These are phyloP conservation scores for Cenchrus fungigraminus DNA, from an alignment of 176 grass and related monocot species.

Conservation along the genomic window DNA sequence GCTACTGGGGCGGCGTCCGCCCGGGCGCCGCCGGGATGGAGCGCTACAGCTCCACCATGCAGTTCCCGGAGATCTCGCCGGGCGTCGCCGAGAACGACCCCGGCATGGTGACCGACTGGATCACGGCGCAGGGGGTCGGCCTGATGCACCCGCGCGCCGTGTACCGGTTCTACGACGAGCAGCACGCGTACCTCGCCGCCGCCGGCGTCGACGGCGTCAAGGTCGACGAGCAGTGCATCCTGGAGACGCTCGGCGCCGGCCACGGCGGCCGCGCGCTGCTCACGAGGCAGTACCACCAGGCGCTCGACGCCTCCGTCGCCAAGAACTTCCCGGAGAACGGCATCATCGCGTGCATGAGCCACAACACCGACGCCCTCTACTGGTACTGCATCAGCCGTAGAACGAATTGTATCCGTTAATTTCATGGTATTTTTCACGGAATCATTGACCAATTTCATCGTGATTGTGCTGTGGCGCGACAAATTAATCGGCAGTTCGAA, in stretches of 20 bases:
- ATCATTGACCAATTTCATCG: not conserved
- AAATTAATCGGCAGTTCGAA: conserved; percentile 58
- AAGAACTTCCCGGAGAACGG: conserved; percentile 92
- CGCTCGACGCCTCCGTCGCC: conserved; percentile 79
- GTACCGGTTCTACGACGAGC: conserved; percentile 93
- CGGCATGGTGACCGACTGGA: conserved; percentile 70
- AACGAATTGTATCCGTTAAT: not conserved
- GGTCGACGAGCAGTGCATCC: conserved; percentile 91
- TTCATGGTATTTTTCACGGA: not conserved
- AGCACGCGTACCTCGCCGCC: conserved; percentile 77
- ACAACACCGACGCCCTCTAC: conserved; percentile 92
- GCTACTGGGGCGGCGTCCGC: conserved; percentile 92
- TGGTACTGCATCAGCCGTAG: conserved; percentile 42
- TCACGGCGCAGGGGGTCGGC: conserved; percentile 85
- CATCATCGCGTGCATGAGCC: conserved; percentile 98
- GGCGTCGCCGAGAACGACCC: conserved; percentile 80
- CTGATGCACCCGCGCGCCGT: conserved; percentile 80
- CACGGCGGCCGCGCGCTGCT: conserved; percentile 80
- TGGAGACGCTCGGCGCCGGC: conserved; percentile 84
- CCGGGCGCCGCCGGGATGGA: conserved; percentile 69
- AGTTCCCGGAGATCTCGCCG: conserved; percentile 78
- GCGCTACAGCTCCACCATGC: conserved; percentile 62
- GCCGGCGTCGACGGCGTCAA: conserved; percentile 89
- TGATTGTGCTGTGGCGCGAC: no score
- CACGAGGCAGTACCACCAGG: conserved; percentile 77